A percentile compares a stretch with the other conserved stretches of the same genome.
phyloP scores from a whole-genome alignment of 768 basidiomycete genomes.

The Tricholoma hemisulphureum region DNA sequence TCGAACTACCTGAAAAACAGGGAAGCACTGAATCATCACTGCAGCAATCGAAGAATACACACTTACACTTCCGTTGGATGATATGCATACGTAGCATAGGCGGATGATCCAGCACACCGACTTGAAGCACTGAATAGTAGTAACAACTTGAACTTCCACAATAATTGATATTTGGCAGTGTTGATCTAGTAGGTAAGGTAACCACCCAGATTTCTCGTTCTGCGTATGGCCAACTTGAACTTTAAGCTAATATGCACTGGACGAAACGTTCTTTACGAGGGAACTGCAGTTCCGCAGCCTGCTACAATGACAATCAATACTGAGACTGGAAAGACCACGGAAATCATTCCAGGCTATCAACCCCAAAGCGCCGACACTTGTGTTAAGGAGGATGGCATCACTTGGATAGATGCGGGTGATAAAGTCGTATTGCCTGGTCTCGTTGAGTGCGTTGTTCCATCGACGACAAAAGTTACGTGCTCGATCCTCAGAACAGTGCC shows the following conservation, averaged over 20 bases:
- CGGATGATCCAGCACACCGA: too few relatives aligned
- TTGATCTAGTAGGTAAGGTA: too few relatives aligned
- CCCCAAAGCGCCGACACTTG: slow-evolving; percentile 21
- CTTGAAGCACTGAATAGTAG: too few relatives aligned
- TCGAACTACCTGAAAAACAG: too few relatives aligned
- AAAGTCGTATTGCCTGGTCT: slow-evolving; percentile 72
- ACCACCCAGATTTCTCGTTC: too few relatives aligned
- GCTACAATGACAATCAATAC: slow-evolving; percentile 66
- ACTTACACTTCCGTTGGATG: too few relatives aligned
- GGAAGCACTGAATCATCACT: too few relatives aligned
- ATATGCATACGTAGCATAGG: too few relatives aligned
- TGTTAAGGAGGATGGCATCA: slow-evolving; percentile 26
- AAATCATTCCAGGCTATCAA: slow-evolving; percentile 40
- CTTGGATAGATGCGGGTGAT: slow-evolving; percentile 55
- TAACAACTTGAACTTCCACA: background rate
- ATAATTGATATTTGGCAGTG: background rate
- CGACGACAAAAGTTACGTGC: slow-evolving; percentile 9
- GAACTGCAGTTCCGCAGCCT: slow-evolving; percentile 43
- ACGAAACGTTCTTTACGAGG: slow-evolving; percentile 58
- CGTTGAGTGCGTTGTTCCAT: slow-evolving; percentile 59
- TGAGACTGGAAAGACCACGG: slow-evolving; percentile 56
- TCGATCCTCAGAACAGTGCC: slow-evolving; percentile 44
- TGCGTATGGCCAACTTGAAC: background rate
- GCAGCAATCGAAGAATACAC: too few relatives aligned
- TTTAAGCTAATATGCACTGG: slow-evolving; percentile 44